Evolutionary conservation across 768 basidiomycete species (phyloP).

Genomic region (Russula sp.): DNA sequence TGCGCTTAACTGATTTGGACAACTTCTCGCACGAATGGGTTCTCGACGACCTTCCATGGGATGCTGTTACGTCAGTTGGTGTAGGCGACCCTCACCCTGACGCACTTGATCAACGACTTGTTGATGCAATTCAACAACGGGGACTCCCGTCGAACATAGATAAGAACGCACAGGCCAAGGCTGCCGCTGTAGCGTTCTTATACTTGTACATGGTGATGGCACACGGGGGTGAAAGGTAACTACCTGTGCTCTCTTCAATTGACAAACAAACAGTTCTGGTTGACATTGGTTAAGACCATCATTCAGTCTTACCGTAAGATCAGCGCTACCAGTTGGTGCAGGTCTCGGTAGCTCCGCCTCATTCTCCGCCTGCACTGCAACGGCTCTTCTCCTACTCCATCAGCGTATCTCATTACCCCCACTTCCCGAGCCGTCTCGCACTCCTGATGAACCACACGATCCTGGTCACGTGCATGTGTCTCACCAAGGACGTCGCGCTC

Average conservation of each 20-base stretch:
- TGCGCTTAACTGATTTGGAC: conserved; percentile 77
- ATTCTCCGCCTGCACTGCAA: conserved; percentile 84
- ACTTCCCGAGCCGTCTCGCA: conserved; percentile 47
- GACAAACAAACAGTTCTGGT: not conserved
- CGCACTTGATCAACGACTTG: conserved; percentile 65
- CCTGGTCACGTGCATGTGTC: conserved; percentile 59
- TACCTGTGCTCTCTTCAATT: conserved; percentile 24
- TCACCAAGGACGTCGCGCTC: conserved; percentile 61
- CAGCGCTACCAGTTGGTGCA: conserved; percentile 89
- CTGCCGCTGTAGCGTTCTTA: conserved; percentile 72
- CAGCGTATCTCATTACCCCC: conserved; percentile 59
- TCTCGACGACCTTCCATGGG: conserved; percentile 75
- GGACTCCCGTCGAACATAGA: conserved; percentile 40
- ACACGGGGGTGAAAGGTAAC: conserved; percentile 55
- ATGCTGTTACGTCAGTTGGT: conserved; percentile 54
- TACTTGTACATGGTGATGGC: conserved; percentile 89
- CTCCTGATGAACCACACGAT: conserved; percentile 34
- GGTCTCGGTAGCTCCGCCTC: conserved; percentile 97
- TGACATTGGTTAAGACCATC: conserved; percentile 52
- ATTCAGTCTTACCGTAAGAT: conserved; percentile 77
- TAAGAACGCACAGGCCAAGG: conserved; percentile 41
- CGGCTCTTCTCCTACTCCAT: conserved; percentile 74
- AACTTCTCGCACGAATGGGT: conserved; percentile 81
- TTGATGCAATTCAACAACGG: conserved; percentile 61
- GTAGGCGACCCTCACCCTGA: conserved; percentile 57